Evolutionary conservation across 768 basidiomycete genomes (phyloP).

Genomic region (Rhodotorula babjevae): DNA sequence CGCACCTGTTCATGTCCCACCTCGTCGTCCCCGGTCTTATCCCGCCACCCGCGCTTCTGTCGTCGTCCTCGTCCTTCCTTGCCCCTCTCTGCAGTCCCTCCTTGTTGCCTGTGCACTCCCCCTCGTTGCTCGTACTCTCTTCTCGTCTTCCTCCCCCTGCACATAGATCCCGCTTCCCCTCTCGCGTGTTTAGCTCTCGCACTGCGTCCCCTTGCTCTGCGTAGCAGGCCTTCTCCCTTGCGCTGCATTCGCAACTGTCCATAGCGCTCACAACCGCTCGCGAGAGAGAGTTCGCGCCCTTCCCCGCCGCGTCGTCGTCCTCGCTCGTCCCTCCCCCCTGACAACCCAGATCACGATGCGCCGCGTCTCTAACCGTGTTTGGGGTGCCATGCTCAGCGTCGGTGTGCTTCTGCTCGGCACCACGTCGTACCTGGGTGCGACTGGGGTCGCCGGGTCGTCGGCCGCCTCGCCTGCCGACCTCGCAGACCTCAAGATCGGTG

Average conservation of each 20-base stretch:
- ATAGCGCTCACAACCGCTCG: not conserved
- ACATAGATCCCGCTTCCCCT: not conserved
- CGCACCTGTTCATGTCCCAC: not conserved
- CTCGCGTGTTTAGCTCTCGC: not conserved
- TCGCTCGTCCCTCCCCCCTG: not conserved
- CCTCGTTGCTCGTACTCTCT: no score
- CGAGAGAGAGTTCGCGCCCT: no score
- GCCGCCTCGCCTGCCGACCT: not conserved
- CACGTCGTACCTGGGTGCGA: conserved; percentile 4
- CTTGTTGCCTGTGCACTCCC: no score
- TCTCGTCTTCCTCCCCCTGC: not conserved
- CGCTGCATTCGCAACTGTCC: not conserved
- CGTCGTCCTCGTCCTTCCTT: no score
- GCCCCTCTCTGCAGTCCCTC: no score
- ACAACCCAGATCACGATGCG: not conserved
- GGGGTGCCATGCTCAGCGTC: conserved; percentile 24
- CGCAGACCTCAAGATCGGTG: conserved; percentile 2
- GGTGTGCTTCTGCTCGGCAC: conserved; percentile 16
- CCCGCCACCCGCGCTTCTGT: no score
- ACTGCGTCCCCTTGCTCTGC: not conserved
- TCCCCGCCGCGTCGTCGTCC: no score
- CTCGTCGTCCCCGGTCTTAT: not conserved
- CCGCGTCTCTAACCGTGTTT: conserved; percentile 27
- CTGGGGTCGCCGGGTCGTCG: not conserved
- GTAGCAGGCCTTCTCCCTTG: not conserved